Percentiles rank a stretch among this genome's conserved stretches.
phyloP scores from a whole-genome alignment of 2,329 filamentous ascomycete genomes.

The Herpotrichia juniperi region DNA sequence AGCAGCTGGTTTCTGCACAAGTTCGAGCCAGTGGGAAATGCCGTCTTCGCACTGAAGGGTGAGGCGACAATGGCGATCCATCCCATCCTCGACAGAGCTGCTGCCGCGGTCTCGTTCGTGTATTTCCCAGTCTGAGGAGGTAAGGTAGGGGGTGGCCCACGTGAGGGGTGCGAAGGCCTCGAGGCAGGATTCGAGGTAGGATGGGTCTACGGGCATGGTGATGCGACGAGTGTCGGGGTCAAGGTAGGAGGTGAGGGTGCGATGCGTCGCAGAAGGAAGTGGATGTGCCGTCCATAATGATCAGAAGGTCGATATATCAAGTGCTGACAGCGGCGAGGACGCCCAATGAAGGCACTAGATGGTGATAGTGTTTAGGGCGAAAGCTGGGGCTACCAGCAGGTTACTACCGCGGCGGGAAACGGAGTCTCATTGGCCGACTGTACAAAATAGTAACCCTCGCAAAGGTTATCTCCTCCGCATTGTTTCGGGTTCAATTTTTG shows the following conservation, averaged over 20 bases:
- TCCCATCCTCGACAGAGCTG: slow-evolving; percentile 10
- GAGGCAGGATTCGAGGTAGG: slow-evolving; percentile 15
- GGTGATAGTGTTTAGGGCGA: too few species aligned
- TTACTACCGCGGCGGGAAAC: too few species aligned
- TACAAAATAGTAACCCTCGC: too few species aligned
- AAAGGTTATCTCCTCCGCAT: too few species aligned
- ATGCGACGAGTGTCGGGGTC: background rate
- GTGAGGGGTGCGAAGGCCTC: slow-evolving; percentile 25
- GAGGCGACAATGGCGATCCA: slow-evolving; percentile 22
- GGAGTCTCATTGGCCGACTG: too few species aligned
- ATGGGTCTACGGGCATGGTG: slow-evolving; percentile 15
- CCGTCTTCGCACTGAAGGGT: slow-evolving; percentile 23
- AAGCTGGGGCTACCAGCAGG: too few species aligned
- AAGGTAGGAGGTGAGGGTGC: background rate
- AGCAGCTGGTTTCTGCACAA: slow-evolving; percentile 22
- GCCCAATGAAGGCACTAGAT: background rate
- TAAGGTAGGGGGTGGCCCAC: slow-evolving; percentile 30
- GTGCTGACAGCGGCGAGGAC: background rate
- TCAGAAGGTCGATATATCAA: background rate
- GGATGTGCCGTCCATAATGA: background rate
- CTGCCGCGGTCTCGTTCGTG: slow-evolving; percentile 19
- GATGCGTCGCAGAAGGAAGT: background rate
- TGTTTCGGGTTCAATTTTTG: too few species aligned
- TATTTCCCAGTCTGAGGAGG: slow-evolving; percentile 24
- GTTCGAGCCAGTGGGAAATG: slow-evolving; percentile 26